Conservation (phyloP, 192 early-diverging fungal species). For the Coemansia sp. region DNA sequence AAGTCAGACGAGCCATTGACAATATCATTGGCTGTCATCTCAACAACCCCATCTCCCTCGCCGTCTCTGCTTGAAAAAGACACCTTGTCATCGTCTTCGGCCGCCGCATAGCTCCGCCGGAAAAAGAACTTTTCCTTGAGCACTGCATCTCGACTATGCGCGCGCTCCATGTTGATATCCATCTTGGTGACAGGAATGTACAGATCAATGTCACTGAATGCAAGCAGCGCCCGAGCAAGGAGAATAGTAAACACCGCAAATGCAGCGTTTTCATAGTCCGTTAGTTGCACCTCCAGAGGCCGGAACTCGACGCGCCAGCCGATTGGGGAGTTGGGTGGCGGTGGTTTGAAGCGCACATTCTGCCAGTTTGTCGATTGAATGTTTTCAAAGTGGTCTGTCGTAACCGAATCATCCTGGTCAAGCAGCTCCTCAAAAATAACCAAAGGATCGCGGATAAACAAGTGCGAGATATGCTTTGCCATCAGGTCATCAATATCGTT, state of each 20-base stretch:
- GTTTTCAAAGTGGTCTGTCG: slow-evolving; percentile 98
- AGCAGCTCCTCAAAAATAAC: slow-evolving; percentile 92
- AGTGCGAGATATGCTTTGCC: slow-evolving; percentile 88
- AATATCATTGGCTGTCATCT: slow-evolving; percentile 89
- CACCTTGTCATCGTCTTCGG: slow-evolving; percentile 15
- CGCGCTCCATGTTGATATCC: slow-evolving; percentile 91
- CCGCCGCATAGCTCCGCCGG: slow-evolving; percentile 69
- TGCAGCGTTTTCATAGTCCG: slow-evolving; percentile 96
- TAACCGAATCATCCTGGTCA: slow-evolving; percentile 78
- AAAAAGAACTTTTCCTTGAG: slow-evolving; percentile 85
- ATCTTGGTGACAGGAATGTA: slow-evolving; percentile 96
- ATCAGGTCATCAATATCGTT: slow-evolving; percentile 85
- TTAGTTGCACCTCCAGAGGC: slow-evolving; percentile 94
- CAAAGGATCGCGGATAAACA: slow-evolving; percentile 98
- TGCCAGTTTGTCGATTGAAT: slow-evolving; percentile 99
- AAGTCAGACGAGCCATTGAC: slow-evolving; percentile 82
- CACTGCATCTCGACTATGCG: slow-evolving; percentile 82
- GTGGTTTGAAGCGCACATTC: slow-evolving; percentile 98
- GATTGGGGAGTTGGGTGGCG: slow-evolving; percentile 84
- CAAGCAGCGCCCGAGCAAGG: slow-evolving; percentile 81
- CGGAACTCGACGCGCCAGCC: slow-evolving; percentile 99
- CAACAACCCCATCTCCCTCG: slow-evolving; percentile 38
- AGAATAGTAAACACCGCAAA: slow-evolving; percentile 93
- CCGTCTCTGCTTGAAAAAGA: slow-evolving; percentile 7
- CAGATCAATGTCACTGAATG: slow-evolving; percentile 83